A percentile compares a stretch with the other conserved stretches of the same genome.
These are phyloP conservation scores for Huntiella decipiens DNA, from an alignment of 2,329 filamentous ascomycete genomes.

Conservation along the genomic window DNA sequence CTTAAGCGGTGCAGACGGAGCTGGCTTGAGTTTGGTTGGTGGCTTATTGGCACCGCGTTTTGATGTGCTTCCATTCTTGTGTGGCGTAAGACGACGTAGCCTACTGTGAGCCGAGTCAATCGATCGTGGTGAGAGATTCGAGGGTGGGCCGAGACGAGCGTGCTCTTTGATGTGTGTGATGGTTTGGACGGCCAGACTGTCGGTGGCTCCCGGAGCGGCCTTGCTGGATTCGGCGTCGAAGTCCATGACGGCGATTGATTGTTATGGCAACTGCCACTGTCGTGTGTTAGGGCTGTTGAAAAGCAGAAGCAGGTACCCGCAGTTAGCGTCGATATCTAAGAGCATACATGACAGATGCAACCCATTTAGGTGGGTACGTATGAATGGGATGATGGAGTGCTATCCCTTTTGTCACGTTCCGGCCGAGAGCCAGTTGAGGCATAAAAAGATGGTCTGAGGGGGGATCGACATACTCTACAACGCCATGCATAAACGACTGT, in stretches of 20 bases:
- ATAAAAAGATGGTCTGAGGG: not conserved
- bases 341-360: no score
- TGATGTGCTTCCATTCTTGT: not conserved
- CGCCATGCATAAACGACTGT: conserved; percentile 9
- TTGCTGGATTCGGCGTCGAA: no score
- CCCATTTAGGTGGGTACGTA: not conserved
- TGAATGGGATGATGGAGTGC: not conserved
- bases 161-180: conserved; percentile 5
- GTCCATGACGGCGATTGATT: no score
- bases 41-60: not conserved
- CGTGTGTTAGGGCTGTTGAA: no score
- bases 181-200: not conserved
- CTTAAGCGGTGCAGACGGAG: conserved; percentile 10
- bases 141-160: conserved; percentile 1
- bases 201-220: no score
- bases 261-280: no score
- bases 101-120: conserved; percentile 9
- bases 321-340: no score
- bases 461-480: conserved; percentile 9
- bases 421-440: not conserved
- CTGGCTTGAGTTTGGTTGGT: conserved; percentile 8
- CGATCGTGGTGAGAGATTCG: conserved; percentile 5
- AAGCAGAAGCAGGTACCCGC: no score
- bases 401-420: not conserved
- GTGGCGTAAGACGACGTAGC: conserved; percentile 5